phyloP scores from a whole-genome alignment of 306 rosid species.

The Prunus mira region DNA sequence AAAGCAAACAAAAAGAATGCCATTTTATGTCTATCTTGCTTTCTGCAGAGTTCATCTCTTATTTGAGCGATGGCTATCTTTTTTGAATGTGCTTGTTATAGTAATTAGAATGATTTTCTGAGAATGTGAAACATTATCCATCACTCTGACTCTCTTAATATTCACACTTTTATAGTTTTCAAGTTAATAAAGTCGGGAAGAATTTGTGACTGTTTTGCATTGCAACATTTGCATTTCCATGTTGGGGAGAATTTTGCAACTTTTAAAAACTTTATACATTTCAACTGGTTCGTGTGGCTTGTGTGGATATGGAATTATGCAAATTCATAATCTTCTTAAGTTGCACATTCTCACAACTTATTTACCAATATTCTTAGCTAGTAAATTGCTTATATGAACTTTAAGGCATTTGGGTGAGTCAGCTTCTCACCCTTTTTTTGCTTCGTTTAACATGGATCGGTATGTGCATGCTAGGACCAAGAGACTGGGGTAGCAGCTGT shows the following conservation, averaged over 20 bases:
- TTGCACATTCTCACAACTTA: not conserved
- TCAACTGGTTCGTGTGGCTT: not conserved
- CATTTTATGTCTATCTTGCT: not conserved
- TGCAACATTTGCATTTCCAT: not conserved
- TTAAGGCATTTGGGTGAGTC: not conserved
- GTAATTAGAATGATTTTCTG: not conserved
- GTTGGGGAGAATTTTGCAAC: not conserved
- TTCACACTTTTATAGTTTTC: not conserved
- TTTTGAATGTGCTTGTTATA: not conserved
- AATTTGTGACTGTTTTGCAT: not conserved
- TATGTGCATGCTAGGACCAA: slow-evolving; percentile 43
- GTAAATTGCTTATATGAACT: not conserved
- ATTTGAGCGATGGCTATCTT: not conserved
- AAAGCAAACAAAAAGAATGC: not conserved
- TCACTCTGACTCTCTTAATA: not conserved
- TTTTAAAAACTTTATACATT: not conserved
- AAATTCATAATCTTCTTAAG: not conserved
- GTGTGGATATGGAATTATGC: not conserved
- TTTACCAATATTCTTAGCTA: not conserved
- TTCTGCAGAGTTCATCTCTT: not conserved
- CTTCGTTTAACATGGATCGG: not conserved
- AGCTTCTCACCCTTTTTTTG: not conserved
- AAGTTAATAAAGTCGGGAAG: not conserved
- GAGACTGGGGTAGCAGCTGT: slow-evolving; percentile 35
- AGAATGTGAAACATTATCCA: not conserved